These are phyloP conservation scores for Agastache rugosa DNA, from an alignment of 257 asterid species.

Conservation along the genomic window DNA sequence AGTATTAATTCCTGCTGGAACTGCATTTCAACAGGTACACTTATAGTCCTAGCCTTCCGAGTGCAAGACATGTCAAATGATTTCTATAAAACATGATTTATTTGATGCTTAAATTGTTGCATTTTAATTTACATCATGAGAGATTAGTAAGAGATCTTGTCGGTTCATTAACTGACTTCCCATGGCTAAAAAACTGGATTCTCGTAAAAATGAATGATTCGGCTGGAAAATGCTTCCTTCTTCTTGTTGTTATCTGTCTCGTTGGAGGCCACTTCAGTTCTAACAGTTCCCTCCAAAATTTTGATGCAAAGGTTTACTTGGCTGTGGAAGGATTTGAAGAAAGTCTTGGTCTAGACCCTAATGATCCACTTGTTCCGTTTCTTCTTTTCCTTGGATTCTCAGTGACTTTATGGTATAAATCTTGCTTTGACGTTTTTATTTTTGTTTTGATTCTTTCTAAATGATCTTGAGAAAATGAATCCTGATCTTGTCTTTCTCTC, in stretches of 20 bases:
- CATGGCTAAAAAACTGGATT: background rate
- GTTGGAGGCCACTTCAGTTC: background rate
- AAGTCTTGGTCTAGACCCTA: constrained; percentile 77
- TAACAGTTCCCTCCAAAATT: background rate
- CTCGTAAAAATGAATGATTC: background rate
- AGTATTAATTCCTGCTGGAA: constrained; percentile 59
- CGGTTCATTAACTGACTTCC: background rate
- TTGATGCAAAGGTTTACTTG: constrained; percentile 58
- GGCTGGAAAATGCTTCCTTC: background rate
- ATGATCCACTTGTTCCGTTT: constrained; percentile 76
- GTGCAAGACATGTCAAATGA: background rate
- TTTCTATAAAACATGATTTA: background rate
- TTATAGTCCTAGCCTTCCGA: background rate
- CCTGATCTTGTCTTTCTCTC: constrained; percentile 8
- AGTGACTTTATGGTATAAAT: constrained; percentile 71
- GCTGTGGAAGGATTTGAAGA: constrained; percentile 69
- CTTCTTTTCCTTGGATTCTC: constrained; percentile 74
- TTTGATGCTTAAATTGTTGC: background rate
- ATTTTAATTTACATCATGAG: background rate
- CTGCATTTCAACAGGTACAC: constrained; percentile 66
- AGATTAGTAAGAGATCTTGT: background rate
- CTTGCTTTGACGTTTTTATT: constrained; percentile 27
- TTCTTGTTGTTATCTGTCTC: background rate
- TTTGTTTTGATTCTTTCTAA: background rate
- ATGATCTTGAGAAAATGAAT: background rate